phyloP scores from a whole-genome alignment of 352 stramenopile species.

The Sclerospora graminicola region DNA sequence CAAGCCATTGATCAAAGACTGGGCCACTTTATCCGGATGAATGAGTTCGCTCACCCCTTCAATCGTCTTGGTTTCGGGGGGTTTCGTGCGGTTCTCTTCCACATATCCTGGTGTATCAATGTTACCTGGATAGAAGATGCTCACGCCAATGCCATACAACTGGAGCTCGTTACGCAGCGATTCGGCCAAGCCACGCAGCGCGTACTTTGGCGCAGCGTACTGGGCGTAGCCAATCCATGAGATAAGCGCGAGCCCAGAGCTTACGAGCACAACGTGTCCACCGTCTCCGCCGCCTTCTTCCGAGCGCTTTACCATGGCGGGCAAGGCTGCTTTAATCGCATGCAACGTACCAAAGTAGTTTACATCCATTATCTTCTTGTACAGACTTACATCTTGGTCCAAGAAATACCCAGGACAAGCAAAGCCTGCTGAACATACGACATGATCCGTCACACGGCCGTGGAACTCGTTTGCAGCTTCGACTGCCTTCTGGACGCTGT shows the following conservation, averaged over 20 bases:
- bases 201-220: constrained; percentile 79
- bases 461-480: constrained; percentile 60
- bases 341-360: constrained; percentile 84
- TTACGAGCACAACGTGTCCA: constrained; percentile 64
- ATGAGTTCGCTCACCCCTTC: constrained; percentile 43
- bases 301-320: constrained; percentile 61
- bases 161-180: constrained; percentile 70
- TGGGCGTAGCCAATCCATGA: constrained; percentile 78
- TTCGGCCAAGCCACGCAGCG: constrained; percentile 67
- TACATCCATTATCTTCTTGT: constrained; percentile 76
- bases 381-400: constrained; percentile 57
- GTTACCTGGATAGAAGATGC: constrained; percentile 74
- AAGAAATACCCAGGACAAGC: constrained; percentile 63
- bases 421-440: constrained; percentile 60
- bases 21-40: constrained; percentile 49
- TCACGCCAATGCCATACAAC: constrained; percentile 58
- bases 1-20: constrained; percentile 56
- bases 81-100: constrained; percentile 71
- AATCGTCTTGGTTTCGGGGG: constrained; percentile 60
- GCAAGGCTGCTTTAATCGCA: constrained; percentile 69
- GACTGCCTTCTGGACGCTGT: constrained; percentile 49
- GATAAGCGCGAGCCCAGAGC: constrained; percentile 52
- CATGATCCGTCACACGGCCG: constrained; percentile 48
- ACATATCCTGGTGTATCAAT: constrained; percentile 73
- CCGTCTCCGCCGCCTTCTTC: constrained; percentile 39